A percentile compares a stretch with the other conserved stretches of the same genome.
These are phyloP conservation scores for Pouteria campechiana DNA, from an alignment of 179 eudicot species.

Conservation along the genomic window DNA sequence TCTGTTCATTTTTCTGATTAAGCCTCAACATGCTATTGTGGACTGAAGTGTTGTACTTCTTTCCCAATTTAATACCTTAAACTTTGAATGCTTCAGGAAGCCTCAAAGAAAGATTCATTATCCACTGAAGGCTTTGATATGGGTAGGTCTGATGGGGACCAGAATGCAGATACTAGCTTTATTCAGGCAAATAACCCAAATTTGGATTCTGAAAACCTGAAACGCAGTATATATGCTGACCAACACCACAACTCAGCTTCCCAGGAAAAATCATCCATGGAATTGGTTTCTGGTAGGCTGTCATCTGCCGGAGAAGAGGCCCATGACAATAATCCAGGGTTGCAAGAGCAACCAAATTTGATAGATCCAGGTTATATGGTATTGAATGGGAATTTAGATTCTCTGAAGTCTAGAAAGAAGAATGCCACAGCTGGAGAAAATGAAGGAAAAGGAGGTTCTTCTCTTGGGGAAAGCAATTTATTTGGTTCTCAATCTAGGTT, in stretches of 20 bases:
- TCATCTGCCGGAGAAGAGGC: conserved; percentile 19
- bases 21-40: too few relatives aligned
- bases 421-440: conserved; percentile 20
- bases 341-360: conserved; percentile 20
- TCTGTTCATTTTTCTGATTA: too few relatives aligned
- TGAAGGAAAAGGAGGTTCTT: conserved; percentile 45
- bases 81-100: conserved; percentile 32
- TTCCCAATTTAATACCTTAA: not conserved
- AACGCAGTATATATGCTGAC: conserved; percentile 35
- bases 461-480: conserved; percentile 34
- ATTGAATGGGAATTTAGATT: conserved; percentile 35
- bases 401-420: conserved; percentile 32
- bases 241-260: conserved; percentile 61
- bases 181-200: conserved; percentile 37
- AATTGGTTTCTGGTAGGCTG: conserved; percentile 16
- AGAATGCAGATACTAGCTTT: conserved; percentile 19
- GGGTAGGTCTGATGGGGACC: conserved; percentile 26
- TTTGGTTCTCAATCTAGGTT: conserved; percentile 53
- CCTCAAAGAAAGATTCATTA: conserved; percentile 28
- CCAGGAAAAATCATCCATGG: conserved; percentile 37
- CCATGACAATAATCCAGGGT: conserved; percentile 20
- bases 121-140: conserved; percentile 22
- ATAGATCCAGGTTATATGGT: conserved; percentile 27
- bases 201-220: conserved; percentile 23
- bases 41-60: too few relatives aligned